phyloP scores from a whole-genome alignment of 768 basidiomycete genomes.

The Hypholoma fasciculare region DNA sequence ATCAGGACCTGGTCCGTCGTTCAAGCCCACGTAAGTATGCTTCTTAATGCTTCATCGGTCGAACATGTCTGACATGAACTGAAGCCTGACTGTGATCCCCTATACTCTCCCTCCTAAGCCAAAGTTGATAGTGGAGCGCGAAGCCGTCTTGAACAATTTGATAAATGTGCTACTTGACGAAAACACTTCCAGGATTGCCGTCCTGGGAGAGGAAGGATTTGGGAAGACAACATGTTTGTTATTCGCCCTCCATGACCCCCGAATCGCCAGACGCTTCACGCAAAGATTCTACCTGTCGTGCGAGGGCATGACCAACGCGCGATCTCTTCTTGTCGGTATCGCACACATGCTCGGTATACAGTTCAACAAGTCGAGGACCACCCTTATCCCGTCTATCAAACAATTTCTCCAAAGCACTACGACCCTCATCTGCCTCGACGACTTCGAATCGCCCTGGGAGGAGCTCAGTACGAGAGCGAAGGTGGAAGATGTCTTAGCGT shows the following conservation, averaged over 20 bases:
- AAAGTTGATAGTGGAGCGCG: not conserved
- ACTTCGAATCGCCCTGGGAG: conserved; percentile 2
- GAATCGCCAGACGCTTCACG: not conserved
- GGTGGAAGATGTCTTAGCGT: not conserved
- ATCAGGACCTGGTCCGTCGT: no score
- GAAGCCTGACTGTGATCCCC: not conserved
- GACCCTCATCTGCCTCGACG: not conserved
- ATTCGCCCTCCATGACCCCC: not conserved
- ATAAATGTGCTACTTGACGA: not conserved
- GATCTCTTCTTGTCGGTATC: not conserved
- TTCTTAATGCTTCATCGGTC: not conserved
- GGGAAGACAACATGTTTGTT: conserved; percentile 1
- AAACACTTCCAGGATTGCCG: not conserved
- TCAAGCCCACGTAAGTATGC: not conserved
- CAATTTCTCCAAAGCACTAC: not conserved
- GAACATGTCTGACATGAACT: not conserved
- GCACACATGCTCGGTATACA: conserved; percentile 1
- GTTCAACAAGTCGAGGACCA: not conserved
- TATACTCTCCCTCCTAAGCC: not conserved
- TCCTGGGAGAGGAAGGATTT: conserved; percentile 1
- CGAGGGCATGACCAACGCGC: conserved; percentile 1
- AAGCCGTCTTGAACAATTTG: not conserved
- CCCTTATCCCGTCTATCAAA: not conserved
- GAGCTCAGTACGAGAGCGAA: no score
- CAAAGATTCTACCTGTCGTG: conserved; percentile 1